Evolutionary conservation across 371 early-diverging fungal genomes (phyloP).

Genomic region (Thermomucor indicae-seudaticae): DNA sequence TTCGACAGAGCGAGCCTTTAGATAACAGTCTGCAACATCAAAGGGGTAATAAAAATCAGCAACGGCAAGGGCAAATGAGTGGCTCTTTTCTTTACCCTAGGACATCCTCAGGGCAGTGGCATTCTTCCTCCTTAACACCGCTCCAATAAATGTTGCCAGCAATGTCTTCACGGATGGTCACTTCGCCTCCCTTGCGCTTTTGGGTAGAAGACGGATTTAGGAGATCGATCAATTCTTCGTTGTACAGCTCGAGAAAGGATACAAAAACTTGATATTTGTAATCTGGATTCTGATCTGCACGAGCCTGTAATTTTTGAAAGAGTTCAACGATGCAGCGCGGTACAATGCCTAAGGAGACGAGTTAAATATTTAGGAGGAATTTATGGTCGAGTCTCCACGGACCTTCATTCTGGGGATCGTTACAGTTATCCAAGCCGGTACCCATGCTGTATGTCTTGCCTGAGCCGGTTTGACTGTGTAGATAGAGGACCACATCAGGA

Average conservation of each 20-base stretch:
- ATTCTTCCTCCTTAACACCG: conserved; percentile 83
- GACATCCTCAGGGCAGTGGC: conserved; percentile 72
- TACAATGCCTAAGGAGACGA: conserved; percentile 71
- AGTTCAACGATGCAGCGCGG: conserved; percentile 79
- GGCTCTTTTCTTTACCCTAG: conserved; percentile 40
- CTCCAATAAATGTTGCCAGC: conserved; percentile 90
- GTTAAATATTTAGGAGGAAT: conserved; percentile 11
- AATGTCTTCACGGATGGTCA: conserved; percentile 87
- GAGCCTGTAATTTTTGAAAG: conserved; percentile 41
- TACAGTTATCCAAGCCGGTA: conserved; percentile 35
- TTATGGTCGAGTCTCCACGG: no score
- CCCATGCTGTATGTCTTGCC: conserved; percentile 61
- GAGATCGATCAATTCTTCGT: conserved; percentile 93
- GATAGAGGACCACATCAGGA: conserved; percentile 32
- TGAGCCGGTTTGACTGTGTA: conserved; percentile 42
- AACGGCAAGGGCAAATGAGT: neutral
- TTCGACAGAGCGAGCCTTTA: conserved; percentile 83
- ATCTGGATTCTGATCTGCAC: conserved; percentile 34
- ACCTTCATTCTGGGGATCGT: conserved; percentile 37
- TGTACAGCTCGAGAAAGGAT: conserved; percentile 96
- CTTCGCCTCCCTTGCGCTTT: conserved; percentile 18
- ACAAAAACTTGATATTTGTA: conserved; percentile 64
- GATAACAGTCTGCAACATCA: conserved; percentile 49
- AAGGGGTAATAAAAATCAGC: neutral
- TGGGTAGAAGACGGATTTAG: conserved; percentile 47